These are phyloP conservation scores for Trametopsis cervina DNA, from an alignment of 768 basidiomycete genomes.

Conservation along the genomic window DNA sequence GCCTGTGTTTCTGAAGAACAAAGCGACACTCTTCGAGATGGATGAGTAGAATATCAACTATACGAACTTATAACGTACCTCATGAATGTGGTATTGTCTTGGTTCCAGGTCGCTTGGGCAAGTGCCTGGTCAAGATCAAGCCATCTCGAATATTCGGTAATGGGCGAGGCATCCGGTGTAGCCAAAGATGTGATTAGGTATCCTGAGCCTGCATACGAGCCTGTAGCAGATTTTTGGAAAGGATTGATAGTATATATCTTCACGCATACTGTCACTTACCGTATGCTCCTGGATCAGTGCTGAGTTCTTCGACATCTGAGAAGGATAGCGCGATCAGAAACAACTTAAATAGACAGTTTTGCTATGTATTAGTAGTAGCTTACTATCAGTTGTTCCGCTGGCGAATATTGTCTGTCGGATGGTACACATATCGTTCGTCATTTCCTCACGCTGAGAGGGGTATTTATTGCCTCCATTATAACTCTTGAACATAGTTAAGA, in stretches of 20 bases:
- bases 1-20: constrained; percentile 61
- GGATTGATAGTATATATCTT: too few species aligned
- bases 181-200: constrained; percentile 47
- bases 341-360: background rate
- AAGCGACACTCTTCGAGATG: constrained; percentile 40
- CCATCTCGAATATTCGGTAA: constrained; percentile 51
- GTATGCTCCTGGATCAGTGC: constrained; percentile 51
- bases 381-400: constrained; percentile 53
- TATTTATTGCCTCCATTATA: constrained; percentile 70
- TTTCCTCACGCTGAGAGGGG: constrained; percentile 33
- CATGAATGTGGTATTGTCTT: constrained; percentile 36
- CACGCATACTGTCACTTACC: constrained; percentile 31
- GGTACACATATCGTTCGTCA: constrained; percentile 41
- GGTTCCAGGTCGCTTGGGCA: constrained; percentile 53
- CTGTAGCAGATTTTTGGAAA: constrained; percentile 29
- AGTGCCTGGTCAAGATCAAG: constrained; percentile 62
- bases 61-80: constrained; percentile 34
- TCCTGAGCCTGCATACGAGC: constrained; percentile 64
- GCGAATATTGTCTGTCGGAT: constrained; percentile 53
- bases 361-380: background rate
- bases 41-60: background rate
- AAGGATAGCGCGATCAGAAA: background rate
- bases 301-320: constrained; percentile 48
- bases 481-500: constrained; percentile 26
- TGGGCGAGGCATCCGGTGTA: constrained; percentile 8